phyloP scores from a whole-genome alignment of 129 eudicot genomes.

The Artemisia argyi region DNA sequence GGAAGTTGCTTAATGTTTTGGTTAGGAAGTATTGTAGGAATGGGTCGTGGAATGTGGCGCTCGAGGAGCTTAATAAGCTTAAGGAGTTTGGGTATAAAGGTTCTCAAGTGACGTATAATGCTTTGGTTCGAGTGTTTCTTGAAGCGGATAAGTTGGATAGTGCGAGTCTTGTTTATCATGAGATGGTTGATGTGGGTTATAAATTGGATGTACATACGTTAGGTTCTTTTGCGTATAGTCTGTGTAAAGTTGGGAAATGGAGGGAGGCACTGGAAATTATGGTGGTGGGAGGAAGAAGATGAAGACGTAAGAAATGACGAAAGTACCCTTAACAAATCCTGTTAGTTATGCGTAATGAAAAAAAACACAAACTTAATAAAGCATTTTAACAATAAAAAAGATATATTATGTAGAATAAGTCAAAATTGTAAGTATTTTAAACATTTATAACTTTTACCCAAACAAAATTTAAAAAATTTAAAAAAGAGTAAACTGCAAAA shows the following conservation, averaged over 20 bases:
- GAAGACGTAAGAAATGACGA: too few relatives aligned
- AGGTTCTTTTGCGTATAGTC: conserved; percentile 52
- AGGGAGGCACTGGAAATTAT: conserved; percentile 69
- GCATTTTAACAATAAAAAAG: too few relatives aligned
- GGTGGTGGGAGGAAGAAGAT: too few relatives aligned
- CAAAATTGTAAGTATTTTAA: too few relatives aligned
- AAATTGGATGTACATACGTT: conserved; percentile 62
- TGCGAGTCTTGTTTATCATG: conserved; percentile 55
- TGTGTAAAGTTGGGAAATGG: conserved; percentile 81
- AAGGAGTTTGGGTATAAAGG: conserved; percentile 83
- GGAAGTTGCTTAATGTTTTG: conserved; percentile 70
- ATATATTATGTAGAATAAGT: too few relatives aligned
- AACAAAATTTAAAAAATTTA: too few relatives aligned
- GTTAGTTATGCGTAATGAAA: too few relatives aligned
- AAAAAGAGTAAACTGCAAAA: too few relatives aligned
- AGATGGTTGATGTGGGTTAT: conserved; percentile 60
- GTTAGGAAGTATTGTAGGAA: conserved; percentile 57
- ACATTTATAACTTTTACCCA: too few relatives aligned
- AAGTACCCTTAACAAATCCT: too few relatives aligned
- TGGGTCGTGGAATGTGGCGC: conserved; percentile 73
- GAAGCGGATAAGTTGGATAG: conserved; percentile 61
- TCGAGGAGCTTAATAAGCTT: conserved; percentile 88
- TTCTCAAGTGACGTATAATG: conserved; percentile 66
- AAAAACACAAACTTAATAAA: too few relatives aligned
- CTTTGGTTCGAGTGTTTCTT: conserved; percentile 64